Evolutionary conservation across 2,329 filamentous ascomycete genomes (phyloP).

Genomic region (Pestalotiopsis sp.): DNA sequence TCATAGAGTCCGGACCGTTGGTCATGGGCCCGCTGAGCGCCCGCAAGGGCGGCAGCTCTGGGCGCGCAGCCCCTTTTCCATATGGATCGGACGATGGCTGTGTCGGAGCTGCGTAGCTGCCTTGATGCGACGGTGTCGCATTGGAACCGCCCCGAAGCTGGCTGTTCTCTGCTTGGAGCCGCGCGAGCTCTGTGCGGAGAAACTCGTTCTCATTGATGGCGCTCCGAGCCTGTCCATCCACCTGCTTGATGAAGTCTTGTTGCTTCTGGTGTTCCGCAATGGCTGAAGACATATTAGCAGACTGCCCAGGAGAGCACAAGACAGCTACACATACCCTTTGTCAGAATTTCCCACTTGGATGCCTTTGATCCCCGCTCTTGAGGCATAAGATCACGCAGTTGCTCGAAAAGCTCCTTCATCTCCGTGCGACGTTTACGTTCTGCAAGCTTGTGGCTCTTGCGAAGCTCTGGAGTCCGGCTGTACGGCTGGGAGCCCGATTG

Average conservation of each 20-base stretch:
- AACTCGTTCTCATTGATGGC: conserved; percentile 47
- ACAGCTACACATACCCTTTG: conserved; percentile 66
- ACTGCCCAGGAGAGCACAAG: conserved; percentile 11
- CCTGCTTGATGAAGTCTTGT: conserved; percentile 47
- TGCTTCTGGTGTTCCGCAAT: conserved; percentile 65
- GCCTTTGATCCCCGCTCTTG: conserved; percentile 83
- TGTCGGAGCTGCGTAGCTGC: conserved; percentile 25
- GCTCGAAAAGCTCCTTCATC: conserved; percentile 87
- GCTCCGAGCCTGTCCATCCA: conserved; percentile 48
- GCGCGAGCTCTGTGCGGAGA: conserved; percentile 52
- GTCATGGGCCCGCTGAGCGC: conserved; percentile 48
- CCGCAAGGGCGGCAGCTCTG: conserved; percentile 60
- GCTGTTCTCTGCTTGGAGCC: conserved; percentile 48
- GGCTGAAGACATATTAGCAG: conserved; percentile 41
- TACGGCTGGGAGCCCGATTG: conserved; percentile 70
- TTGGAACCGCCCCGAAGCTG: conserved; percentile 39
- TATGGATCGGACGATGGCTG: conserved; percentile 34
- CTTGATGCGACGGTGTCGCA: conserved; percentile 19
- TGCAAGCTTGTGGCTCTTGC: conserved; percentile 83
- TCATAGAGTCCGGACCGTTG: conserved; percentile 62
- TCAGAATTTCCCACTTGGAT: conserved; percentile 87
- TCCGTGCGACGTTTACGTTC: conserved; percentile 83
- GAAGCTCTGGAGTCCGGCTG: conserved; percentile 78
- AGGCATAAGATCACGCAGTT: conserved; percentile 76
- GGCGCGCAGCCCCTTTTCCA: conserved; percentile 34